phyloP scores from a whole-genome alignment of 1,284 basidiomycete species.

The Agroathelia rolfsii region DNA sequence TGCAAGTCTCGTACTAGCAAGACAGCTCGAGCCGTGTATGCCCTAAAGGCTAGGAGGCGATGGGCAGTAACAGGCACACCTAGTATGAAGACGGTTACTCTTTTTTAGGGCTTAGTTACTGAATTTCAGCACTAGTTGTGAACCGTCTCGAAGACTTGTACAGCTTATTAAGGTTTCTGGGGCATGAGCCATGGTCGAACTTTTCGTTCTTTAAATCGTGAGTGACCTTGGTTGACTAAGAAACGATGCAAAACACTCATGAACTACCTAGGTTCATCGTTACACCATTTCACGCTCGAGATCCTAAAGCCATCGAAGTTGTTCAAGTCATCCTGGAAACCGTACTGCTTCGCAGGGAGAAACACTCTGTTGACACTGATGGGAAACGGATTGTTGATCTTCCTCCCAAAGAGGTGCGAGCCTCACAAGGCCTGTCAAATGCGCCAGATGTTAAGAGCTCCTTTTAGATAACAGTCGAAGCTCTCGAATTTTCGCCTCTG shows the following conservation, averaged over 20 bases:
- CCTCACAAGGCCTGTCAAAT: not conserved
- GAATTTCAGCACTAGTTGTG: slow-evolving; percentile 84
- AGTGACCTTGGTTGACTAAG: slow-evolving; percentile 18
- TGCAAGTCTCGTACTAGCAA: slow-evolving; percentile 90
- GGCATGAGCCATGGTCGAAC: slow-evolving; percentile 87
- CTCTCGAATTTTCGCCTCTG: slow-evolving; percentile 63
- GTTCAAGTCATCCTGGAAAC: slow-evolving; percentile 90
- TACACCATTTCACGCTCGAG: slow-evolving; percentile 77
- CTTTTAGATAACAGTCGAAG: slow-evolving; percentile 49
- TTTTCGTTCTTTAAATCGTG: slow-evolving; percentile 81
- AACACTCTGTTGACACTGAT: slow-evolving; percentile 84
- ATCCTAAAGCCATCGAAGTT: slow-evolving; percentile 85
- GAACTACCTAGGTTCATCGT: slow-evolving; percentile 64
- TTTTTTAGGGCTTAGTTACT: slow-evolving; percentile 2
- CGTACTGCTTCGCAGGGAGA: slow-evolving; percentile 86
- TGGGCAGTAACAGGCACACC: slow-evolving; percentile 95
- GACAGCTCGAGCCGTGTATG: slow-evolving; percentile 86
- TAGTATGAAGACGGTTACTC: slow-evolving; percentile 15
- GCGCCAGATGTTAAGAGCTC: slow-evolving; percentile 1
- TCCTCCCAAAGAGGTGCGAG: slow-evolving; percentile 68
- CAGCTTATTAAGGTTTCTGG: slow-evolving; percentile 84
- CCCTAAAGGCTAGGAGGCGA: slow-evolving; percentile 67
- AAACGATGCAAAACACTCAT: slow-evolving; percentile 1
- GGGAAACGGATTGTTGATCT: slow-evolving; percentile 87
- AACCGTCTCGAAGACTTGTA: slow-evolving; percentile 92